Evolutionary conservation across 495 filamentous ascomycete species (phyloP).

Genomic region (Endocarpon pusillum): DNA sequence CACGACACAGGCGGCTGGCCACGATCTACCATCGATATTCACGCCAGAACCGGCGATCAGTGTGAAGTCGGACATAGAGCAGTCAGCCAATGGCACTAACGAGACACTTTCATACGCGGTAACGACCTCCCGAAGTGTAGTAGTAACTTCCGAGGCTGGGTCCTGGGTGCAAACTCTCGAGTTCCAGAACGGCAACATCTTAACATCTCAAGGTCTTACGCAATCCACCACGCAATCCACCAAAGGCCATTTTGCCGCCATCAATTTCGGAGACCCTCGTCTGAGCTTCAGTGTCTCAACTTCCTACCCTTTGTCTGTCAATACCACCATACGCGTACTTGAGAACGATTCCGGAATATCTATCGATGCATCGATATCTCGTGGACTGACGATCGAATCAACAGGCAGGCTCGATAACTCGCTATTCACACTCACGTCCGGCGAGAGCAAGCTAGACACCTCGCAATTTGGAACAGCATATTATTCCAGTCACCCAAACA

Average conservation of each 20-base stretch:
- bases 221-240: constrained; percentile 47
- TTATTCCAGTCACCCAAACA: constrained; percentile 11
- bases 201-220: constrained; percentile 39
- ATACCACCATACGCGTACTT: constrained; percentile 32
- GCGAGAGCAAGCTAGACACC: constrained; percentile 14
- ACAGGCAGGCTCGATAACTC: constrained; percentile 31
- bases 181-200: constrained; percentile 38
- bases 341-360: constrained; percentile 31
- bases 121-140: constrained; percentile 37
- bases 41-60: constrained; percentile 26
- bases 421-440: constrained; percentile 28
- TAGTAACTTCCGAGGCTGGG: constrained; percentile 27
- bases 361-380: constrained; percentile 40
- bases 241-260: constrained; percentile 36
- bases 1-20: constrained; percentile 26
- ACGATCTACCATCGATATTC: constrained; percentile 11
- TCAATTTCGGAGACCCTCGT: constrained; percentile 11
- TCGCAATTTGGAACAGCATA: constrained; percentile 17
- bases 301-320: constrained; percentile 46
- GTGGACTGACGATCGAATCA: constrained; percentile 35
- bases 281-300: constrained; percentile 1
- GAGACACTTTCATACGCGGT: constrained; percentile 43
- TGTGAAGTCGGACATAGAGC: constrained; percentile 21
- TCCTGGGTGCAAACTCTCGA: constrained; percentile 48
- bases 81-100: constrained; percentile 35